A percentile compares a stretch with the other conserved stretches of the same genome.
Conservation (phyloP, 192 early-diverging fungal species). For the Podila clonocystis region DNA sequence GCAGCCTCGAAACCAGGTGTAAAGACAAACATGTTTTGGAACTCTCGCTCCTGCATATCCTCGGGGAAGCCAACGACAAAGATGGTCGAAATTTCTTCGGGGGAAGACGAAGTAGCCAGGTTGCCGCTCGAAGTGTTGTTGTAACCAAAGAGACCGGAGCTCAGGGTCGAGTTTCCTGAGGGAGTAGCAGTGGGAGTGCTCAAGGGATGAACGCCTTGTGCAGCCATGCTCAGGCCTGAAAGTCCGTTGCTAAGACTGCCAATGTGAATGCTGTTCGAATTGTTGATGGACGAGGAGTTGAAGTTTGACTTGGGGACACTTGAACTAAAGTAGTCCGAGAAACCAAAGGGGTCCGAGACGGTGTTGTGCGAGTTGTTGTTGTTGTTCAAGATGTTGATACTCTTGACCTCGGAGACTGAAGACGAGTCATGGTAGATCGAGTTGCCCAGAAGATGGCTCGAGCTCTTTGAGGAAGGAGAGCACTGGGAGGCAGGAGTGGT, state of each 20-base stretch:
- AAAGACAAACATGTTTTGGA: slow-evolving; percentile 99
- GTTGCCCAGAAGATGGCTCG: slow-evolving; percentile 14
- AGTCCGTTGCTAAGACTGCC: slow-evolving; percentile 38
- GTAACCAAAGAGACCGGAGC: slow-evolving; percentile 40
- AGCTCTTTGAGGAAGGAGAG: slow-evolving; percentile 50
- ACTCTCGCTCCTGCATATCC: slow-evolving; percentile 98
- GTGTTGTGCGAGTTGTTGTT: slow-evolving; percentile 6
- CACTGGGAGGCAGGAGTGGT: slow-evolving; percentile 31
- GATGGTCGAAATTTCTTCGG: slow-evolving; percentile 98
- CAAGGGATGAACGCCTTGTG: slow-evolving; percentile 1
- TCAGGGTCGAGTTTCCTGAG: slow-evolving; percentile 7
- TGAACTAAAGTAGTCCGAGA: slow-evolving; percentile 48
- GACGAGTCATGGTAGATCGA: slow-evolving; percentile 32
- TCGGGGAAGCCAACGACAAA: slow-evolving; percentile 99
- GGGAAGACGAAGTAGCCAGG: not conserved
- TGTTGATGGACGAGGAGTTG: slow-evolving; percentile 11
- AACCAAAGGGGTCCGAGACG: slow-evolving; percentile 47
- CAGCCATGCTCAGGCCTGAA: slow-evolving; percentile 28
- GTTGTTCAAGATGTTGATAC: slow-evolving; percentile 45
- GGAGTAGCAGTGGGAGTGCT: slow-evolving; percentile 15
- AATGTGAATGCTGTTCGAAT: slow-evolving; percentile 33
- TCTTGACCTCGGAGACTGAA: slow-evolving; percentile 7
- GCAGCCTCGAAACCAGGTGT: slow-evolving; percentile 98
- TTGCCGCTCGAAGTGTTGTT: slow-evolving; percentile 3
- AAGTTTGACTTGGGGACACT: slow-evolving; percentile 34